Evolutionary conservation across 2,329 filamentous ascomycete genomes (phyloP), one percentile per base, ranked within the genome.

Genomic region (Pseudogymnoascus sp.): DNA sequence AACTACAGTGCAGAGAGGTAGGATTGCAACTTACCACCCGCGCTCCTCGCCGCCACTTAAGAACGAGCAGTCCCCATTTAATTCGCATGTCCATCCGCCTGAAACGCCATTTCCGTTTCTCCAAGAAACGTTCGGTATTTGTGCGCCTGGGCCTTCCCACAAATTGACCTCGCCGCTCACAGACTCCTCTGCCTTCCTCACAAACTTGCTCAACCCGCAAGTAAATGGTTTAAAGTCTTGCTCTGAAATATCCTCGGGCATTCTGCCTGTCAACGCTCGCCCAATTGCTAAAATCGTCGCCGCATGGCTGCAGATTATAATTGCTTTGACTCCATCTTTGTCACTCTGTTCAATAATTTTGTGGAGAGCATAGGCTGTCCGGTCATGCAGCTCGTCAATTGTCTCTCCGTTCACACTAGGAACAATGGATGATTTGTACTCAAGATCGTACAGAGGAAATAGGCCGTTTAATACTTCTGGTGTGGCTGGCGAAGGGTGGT

Each of bases 141-240:
- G 67, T 16, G 61, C 66, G 63, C 71, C 69, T 72, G 75, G 60
- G 70, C 75, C 64, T 67, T 72, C 70, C 67, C 79, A 78, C 64
- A 76, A 75, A 67, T 79, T 42, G 50, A 71, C 67, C 75, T 75
- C 61, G 81, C 12, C 62, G 44, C 63, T 63, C 10, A 21, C 42
- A 23, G 69, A 67, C 68, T 61, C 76, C 74, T 65, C 76, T 73
- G 68, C 78, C 64, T 78, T 78, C 61, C 85, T 76, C 42, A 77
- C 76, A 74, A 87, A 97, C 40, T 85, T 85, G 69, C 86, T 92
- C 69, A 96, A 73, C 0, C 90, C 88, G 71, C 91, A 93, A 1
- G 92, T 96, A 73, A 88, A 96, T 65, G 91, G 91, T 64, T 83
- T 80, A 73, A 96, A 97, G 74, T 97, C 93, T 66, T 95, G 89